phyloP scores from a whole-genome alignment of 257 asterid genomes.

The Cynanchum wilfordii region DNA sequence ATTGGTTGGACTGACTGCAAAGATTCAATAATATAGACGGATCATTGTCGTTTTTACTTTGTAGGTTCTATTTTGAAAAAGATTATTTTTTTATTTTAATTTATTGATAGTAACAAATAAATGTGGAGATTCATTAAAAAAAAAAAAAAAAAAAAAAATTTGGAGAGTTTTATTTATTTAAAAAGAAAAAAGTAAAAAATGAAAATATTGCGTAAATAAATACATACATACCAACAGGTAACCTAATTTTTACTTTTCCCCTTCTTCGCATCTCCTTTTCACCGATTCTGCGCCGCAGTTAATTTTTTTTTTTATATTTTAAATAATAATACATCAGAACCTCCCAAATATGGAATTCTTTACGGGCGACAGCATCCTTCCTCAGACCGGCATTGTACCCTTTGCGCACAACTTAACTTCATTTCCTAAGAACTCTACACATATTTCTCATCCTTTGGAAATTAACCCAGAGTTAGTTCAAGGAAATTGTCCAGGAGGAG shows the following conservation, averaged over 20 bases:
- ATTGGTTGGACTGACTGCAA: too few relatives aligned
- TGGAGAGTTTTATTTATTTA: too few relatives aligned
- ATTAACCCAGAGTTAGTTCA: neutral
- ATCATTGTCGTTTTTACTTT: too few relatives aligned
- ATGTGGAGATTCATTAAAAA: too few relatives aligned
- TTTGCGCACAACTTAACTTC: neutral
- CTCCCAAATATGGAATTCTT: neutral
- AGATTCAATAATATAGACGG: too few relatives aligned
- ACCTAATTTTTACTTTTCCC: neutral
- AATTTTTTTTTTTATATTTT: neutral
- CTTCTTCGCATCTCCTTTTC: neutral
- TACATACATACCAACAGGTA: neutral
- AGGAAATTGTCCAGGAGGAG: neutral
- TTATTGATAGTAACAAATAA: too few relatives aligned
- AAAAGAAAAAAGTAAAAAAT: too few relatives aligned
- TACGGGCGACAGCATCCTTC: neutral
- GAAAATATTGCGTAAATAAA: neutral
- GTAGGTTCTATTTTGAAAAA: too few relatives aligned
- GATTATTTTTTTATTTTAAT: neutral
- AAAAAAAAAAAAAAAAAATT: too few relatives aligned
- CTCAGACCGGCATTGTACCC: neutral
- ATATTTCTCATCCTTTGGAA: neutral
- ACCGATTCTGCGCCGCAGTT: constrained; percentile 6
- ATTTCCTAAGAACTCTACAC: neutral
- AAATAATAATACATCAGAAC: neutral